Base-by-base conservation (phyloP, 1,284 basidiomycete species). In the Inonotus hispidus region DNA sequence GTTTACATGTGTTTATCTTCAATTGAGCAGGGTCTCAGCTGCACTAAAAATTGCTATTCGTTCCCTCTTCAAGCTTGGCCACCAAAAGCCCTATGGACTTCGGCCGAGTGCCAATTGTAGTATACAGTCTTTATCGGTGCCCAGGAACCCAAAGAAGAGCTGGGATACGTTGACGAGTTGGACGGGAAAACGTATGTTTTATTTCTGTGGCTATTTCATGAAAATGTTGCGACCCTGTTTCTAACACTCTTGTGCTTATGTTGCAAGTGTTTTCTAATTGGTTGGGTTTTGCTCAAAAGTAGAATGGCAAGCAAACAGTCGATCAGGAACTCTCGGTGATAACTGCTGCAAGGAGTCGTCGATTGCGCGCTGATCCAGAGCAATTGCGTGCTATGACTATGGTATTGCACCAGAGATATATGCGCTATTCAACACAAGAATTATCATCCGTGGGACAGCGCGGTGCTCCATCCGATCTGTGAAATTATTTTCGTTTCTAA, bases 311-410 rank as follows among this genome's bases (percentile, higher is more conserved):
- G n/a, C n/a, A n/a, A n/a, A n/a, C n/a, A n/a, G n/a, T n/a, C n/a
- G 14, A 43, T 43, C 41, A 43, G 41, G 8, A 13, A 21, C 11
- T 35, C 32, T 4, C 16, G n/a, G 32, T 29, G 47, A 49, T n/a
- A n/a, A n/a, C n/a, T n/a, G n/a, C n/a, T n/a, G n/a, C n/a, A n/a
- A n/a, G 3, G 32, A 32, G 8, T 32, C 4, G 32, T 32, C 27
- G 49, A 52, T 52, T 52, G 19, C 50, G 50, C 29, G 29, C 1
- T 16, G 50, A 52, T 35, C 50, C 32, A 27, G 6, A 3, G 5
- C 14, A 49, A 52, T 52, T 52, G 50, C 50, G 50, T 52, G 50
- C 50, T 52, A 29, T 52, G 27, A n/a, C n/a, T n/a, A n/a, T n/a
- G n/a, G n/a, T n/a, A n/a, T n/a, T n/a, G 50, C 50, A 52, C 50